Evolutionary conservation across 2,329 filamentous ascomycete species (phyloP).

Genomic region (Bertia moriformis): DNA sequence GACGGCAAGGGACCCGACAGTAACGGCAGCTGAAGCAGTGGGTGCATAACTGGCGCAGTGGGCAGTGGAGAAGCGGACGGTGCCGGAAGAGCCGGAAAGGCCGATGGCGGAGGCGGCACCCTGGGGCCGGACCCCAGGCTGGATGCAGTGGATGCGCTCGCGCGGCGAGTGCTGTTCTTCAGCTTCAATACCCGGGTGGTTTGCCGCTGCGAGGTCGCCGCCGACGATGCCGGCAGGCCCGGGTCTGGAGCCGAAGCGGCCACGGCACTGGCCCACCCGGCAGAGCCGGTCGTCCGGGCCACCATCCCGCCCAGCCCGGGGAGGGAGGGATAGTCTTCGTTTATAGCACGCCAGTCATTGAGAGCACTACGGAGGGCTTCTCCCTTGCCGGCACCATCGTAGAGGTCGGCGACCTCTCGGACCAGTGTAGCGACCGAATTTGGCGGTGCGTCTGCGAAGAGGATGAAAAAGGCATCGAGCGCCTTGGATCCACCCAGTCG

Average conservation of each 20-base stretch:
- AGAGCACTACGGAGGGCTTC: conserved; percentile 44
- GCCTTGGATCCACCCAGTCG: too few relatives aligned
- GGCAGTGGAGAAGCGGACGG: too few relatives aligned
- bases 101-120: too few relatives aligned
- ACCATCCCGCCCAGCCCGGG: neutral
- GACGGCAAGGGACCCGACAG: too few relatives aligned
- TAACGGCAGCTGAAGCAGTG: too few relatives aligned
- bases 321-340: neutral
- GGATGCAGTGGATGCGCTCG: neutral
- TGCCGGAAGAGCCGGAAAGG: neutral
- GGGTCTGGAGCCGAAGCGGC: too few relatives aligned
- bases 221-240: too few relatives aligned
- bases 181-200: neutral
- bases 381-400: conserved; percentile 43
- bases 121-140: neutral
- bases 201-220: too few relatives aligned
- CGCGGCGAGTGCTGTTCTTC: neutral
- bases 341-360: conserved; percentile 54
- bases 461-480: neutral
- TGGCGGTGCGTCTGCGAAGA: conserved; percentile 13
- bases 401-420: conserved; percentile 57
- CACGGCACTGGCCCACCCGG: neutral
- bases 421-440: conserved; percentile 49
- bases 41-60: too few relatives aligned
- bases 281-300: neutral